phyloP scores from a whole-genome alignment of 228 moss, liverwort and hornwort species.

The Sphagnum fallax region DNA sequence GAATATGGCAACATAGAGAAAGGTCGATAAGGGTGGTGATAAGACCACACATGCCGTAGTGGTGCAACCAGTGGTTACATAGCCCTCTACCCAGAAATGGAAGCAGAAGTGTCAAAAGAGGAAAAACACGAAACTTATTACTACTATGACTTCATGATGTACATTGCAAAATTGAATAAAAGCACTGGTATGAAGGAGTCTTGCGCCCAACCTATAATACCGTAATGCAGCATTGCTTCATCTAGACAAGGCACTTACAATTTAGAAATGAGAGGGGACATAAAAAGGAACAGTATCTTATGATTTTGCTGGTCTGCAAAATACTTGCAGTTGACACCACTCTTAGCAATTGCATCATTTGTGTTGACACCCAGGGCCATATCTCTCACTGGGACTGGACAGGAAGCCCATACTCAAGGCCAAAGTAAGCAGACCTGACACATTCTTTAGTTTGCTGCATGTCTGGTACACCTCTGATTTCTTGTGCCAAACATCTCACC shows the following conservation, averaged over 20 bases:
- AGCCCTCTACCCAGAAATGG: too few relatives aligned
- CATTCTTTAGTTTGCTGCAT: slow-evolving; percentile 94
- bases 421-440: slow-evolving; percentile 93
- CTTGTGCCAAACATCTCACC: slow-evolving; percentile 89
- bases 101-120: too few relatives aligned
- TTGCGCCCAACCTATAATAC: background rate
- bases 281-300: slow-evolving; percentile 33
- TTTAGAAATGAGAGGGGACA: background rate
- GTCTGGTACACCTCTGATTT: slow-evolving; percentile 97
- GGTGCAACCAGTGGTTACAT: too few relatives aligned
- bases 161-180: too few relatives aligned
- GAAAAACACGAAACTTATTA: too few relatives aligned
- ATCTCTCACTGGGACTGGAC: slow-evolving; percentile 78
- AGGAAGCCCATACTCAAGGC: slow-evolving; percentile 88
- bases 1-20: too few relatives aligned
- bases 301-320: slow-evolving; percentile 99
- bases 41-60: too few relatives aligned
- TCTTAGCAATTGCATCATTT: slow-evolving; percentile 84
- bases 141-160: too few relatives aligned
- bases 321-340: slow-evolving; percentile 92
- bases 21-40: too few relatives aligned
- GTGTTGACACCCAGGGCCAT: slow-evolving; percentile 79
- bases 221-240: too few relatives aligned
- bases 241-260: too few relatives aligned
- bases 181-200: too few relatives aligned